phyloP scores from a whole-genome alignment of 345 rosid genomes.

The Chamaenerion angustifolium region DNA sequence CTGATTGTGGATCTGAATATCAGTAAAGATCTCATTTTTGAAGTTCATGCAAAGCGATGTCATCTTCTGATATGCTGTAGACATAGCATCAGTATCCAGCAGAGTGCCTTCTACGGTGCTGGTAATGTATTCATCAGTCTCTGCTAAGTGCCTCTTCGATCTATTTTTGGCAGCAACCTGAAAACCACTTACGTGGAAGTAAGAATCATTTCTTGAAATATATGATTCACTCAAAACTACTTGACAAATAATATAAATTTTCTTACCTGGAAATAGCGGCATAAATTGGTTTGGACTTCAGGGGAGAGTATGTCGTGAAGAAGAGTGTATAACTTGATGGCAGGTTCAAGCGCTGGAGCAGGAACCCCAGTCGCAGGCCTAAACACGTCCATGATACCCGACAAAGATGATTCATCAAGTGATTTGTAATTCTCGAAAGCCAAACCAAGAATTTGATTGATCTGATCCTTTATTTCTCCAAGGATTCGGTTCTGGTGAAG shows the following conservation, averaged over 20 bases:
- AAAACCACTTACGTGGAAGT: neutral
- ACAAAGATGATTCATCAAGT: constrained; percentile 64
- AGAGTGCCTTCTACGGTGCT: constrained; percentile 38
- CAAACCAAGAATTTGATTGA: constrained; percentile 74
- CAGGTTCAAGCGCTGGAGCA: constrained; percentile 78
- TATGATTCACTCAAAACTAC: no score
- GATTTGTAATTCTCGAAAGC: constrained; percentile 92
- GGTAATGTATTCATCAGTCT: constrained; percentile 81
- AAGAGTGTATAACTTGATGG: constrained; percentile 76
- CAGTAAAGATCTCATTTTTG: constrained; percentile 76
- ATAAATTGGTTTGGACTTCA: constrained; percentile 70
- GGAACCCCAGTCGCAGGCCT: constrained; percentile 70
- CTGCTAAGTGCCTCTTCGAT: constrained; percentile 67
- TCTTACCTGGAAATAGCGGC: constrained; percentile 82
- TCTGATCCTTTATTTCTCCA: constrained; percentile 87
- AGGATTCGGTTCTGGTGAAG: constrained; percentile 67
- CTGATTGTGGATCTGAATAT: constrained; percentile 87
- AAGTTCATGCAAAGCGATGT: constrained; percentile 53
- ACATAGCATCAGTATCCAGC: constrained; percentile 53
- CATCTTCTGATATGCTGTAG: constrained; percentile 89
- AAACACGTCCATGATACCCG: constrained; percentile 64
- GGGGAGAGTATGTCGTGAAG: constrained; percentile 89
- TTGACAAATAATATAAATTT: constrained; percentile 2
- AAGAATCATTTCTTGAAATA: no score
- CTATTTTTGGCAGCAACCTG: constrained; percentile 88